phyloP scores from a whole-genome alignment of 179 eudicot species.

The Kewa caespitosa region DNA sequence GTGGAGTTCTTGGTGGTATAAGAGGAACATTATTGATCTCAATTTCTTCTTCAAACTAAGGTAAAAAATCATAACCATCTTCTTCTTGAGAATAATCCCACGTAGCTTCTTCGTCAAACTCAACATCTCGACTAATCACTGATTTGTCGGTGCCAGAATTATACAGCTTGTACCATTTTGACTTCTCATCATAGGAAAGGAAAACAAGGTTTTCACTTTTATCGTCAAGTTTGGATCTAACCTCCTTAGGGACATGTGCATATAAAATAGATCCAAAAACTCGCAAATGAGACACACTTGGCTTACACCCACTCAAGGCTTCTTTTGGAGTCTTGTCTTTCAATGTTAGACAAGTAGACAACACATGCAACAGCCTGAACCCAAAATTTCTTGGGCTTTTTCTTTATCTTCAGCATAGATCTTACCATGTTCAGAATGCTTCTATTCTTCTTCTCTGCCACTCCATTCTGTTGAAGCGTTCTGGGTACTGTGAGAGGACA shows the following conservation, averaged over 20 bases:
- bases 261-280: background rate
- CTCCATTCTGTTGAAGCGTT: background rate
- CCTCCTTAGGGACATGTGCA: background rate
- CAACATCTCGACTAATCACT: background rate
- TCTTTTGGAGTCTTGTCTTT: background rate
- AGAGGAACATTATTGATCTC: background rate
- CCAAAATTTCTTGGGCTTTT: background rate
- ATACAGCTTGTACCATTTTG: background rate
- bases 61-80: background rate
- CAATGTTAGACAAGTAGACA: background rate
- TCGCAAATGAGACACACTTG: background rate
- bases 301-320: background rate
- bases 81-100: background rate
- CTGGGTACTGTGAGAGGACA: background rate
- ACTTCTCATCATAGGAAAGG: background rate
- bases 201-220: background rate
- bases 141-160: background rate
- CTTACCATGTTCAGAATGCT: background rate
- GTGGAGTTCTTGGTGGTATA: background rate
- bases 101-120: background rate
- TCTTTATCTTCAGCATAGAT: background rate
- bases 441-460: background rate
- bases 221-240: background rate
- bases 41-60: background rate
- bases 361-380: background rate